Percentiles rank a stretch among this genome's conserved stretches.
phyloP scores from a whole-genome alignment of 129 eudicot species.

The Flaveria linearis region DNA sequence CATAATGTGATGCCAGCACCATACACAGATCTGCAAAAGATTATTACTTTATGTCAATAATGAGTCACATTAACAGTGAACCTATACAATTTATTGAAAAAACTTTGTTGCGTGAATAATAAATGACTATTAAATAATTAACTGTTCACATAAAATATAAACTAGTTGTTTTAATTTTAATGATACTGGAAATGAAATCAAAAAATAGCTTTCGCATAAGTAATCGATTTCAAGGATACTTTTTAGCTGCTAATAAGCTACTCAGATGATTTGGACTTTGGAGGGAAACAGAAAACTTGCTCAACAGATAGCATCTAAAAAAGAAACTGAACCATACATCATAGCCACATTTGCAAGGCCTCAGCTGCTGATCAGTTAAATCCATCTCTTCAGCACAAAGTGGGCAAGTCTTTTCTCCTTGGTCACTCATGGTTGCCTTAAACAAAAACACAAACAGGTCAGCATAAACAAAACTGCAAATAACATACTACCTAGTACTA shows the following conservation, averaged over 20 bases:
- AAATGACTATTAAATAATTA: not conserved
- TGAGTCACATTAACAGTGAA: not conserved
- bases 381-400: conserved; percentile 99
- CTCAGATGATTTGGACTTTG: not conserved
- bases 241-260: not conserved
- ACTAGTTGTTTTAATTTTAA: not conserved
- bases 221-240: conserved; percentile 8
- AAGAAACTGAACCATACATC: conserved; percentile 44
- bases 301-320: not conserved
- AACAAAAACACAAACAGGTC: conserved; percentile 23
- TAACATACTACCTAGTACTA: conserved; percentile 4
- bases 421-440: conserved; percentile 85
- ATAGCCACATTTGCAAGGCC: conserved; percentile 95
- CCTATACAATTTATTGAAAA: not conserved
- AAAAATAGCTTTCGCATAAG: conserved; percentile 16
- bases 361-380: conserved; percentile 95
- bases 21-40: conserved; percentile 79
- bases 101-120: not conserved
- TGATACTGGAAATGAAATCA: conserved; percentile 3
- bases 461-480: conserved; percentile 6
- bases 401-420: conserved; percentile 97
- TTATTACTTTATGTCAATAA: not conserved
- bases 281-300: not conserved
- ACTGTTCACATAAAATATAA: not conserved
- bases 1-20: conserved; percentile 99